phyloP scores from a whole-genome alignment of 345 rosid genomes.

The Pseudoturritis turrita region DNA sequence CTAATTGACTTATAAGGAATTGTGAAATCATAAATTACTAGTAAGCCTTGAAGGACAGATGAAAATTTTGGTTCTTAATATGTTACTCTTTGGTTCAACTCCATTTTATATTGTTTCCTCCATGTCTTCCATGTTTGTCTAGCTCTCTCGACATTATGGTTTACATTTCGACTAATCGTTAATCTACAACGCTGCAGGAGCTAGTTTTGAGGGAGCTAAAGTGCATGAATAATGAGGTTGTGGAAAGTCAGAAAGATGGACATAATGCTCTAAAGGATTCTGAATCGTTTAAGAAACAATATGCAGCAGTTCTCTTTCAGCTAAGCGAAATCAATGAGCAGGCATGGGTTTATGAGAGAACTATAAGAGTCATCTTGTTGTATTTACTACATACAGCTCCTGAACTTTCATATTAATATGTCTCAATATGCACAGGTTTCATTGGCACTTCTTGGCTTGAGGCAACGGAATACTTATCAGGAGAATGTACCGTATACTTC shows the following conservation, averaged over 20 bases:
- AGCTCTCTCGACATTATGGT: not conserved
- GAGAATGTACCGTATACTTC: constrained; percentile 34
- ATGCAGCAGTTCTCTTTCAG: constrained; percentile 70
- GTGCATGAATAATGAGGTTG: constrained; percentile 59
- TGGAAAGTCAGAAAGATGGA: constrained; percentile 57
- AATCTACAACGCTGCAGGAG: constrained; percentile 47
- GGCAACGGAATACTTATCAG: constrained; percentile 77
- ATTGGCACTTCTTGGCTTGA: constrained; percentile 59
- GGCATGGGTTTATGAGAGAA: constrained; percentile 37
- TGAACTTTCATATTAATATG: not conserved
- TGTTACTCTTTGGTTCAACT: not conserved
- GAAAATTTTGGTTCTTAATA: not conserved
- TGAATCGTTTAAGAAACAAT: constrained; percentile 67
- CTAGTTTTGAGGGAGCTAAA: constrained; percentile 64
- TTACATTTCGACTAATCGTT: constrained; percentile 22
- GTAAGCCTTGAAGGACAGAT: not conserved
- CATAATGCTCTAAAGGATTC: constrained; percentile 53
- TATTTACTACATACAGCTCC: constrained; percentile 10
- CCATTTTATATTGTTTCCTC: not conserved
- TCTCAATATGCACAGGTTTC: constrained; percentile 51
- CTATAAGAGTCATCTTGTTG: constrained; percentile 12
- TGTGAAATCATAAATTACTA: not conserved
- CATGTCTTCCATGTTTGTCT: constrained; percentile 7
- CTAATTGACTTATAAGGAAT: not conserved
- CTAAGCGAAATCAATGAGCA: constrained; percentile 72